Evolutionary conservation across 306 rosid genomes (phyloP).

Genomic region (Casuarina cunninghamiana): DNA sequence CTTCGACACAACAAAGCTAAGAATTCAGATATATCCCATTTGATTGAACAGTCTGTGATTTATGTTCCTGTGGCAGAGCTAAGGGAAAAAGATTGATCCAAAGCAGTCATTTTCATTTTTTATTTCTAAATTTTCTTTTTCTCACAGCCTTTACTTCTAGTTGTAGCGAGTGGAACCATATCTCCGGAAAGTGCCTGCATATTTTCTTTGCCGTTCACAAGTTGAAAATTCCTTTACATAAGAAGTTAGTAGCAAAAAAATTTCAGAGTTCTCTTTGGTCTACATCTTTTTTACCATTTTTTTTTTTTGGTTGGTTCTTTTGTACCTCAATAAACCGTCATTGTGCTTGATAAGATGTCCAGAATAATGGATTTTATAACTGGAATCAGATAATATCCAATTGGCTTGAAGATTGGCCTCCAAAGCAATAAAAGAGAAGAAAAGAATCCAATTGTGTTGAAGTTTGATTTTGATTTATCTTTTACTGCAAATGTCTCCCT

Average conservation of each 20-base stretch:
- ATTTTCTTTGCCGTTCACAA: neutral
- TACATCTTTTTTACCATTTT: neutral
- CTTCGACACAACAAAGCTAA: slow-evolving; percentile 37
- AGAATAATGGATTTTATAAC: no score
- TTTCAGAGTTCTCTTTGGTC: neutral
- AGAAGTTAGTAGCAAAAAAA: neutral
- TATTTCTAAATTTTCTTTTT: neutral
- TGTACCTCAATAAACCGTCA: neutral
- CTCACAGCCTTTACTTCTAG: slow-evolving; percentile 7
- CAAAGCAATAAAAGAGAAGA: no score
- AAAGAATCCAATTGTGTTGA: no score
- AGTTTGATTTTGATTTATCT: no score
- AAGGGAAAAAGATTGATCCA: slow-evolving; percentile 60
- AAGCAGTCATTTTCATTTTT: slow-evolving; percentile 7
- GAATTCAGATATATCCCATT: slow-evolving; percentile 31
- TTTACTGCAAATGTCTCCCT: no score
- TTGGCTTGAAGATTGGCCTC: no score
- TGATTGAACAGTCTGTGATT: slow-evolving; percentile 38
- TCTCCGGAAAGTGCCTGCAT: slow-evolving; percentile 6
- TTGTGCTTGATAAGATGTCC: neutral
- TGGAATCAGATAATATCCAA: no score
- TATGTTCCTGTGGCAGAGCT: slow-evolving; percentile 81
- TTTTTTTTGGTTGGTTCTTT: neutral
- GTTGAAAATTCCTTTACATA: neutral
- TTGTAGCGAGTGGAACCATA: neutral